Base-by-base conservation (phyloP, 2,329 filamentous ascomycete species). In the Penicillium sp. region DNA sequence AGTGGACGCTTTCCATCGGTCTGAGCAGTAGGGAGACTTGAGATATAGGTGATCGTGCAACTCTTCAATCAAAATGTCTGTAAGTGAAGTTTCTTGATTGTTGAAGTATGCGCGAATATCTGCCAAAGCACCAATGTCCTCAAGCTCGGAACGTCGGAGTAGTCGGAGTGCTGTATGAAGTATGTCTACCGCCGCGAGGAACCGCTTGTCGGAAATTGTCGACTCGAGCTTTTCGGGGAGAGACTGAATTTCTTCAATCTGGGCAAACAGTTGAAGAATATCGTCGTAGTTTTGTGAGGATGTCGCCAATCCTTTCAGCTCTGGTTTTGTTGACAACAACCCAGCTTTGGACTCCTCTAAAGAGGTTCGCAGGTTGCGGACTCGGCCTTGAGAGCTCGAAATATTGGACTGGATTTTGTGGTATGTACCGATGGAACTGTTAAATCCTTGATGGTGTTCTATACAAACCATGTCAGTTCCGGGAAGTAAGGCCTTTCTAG, bases 391-490 rank as follows among this genome's bases (percentile, higher is more conserved):
- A 14, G 91, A 96, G 45, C 84, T 80, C 64, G 92, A 89, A 59
- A 99, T 94, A 73, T 90, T 96, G 46, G 86, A 85, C 71, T 99
- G 94, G 55, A 99, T 99, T 73, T 95, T 96, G 78, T 99, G 95
- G 68, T 97, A 99, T 18, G 92, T 97, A 71, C 92, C 94, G 57
- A 99, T 97, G 45, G 92, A 96, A 72, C 90, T 96, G 75, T 97
- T 99, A 81, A 99, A 99, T 42, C 94, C 95, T 72, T 99, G 94
- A 68, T 99, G 92, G 68, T 99, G 92, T 75, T 99, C 92, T 80
- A 52, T 2, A 25, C 20, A 48, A 8, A 43, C 25, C 7, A 36
- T 1, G 20, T 51, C 27, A 49, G 45, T 41, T 41, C 13, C 31
- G 7, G 6, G 1, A 16, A 36, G 5, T n/a, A 24, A 9, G 10